Percentiles rank a stretch among this genome's conserved stretches.
These are phyloP conservation scores for Discostella pseudostelligera DNA, from an alignment of 108 stramenopile species.

Conservation along the genomic window DNA sequence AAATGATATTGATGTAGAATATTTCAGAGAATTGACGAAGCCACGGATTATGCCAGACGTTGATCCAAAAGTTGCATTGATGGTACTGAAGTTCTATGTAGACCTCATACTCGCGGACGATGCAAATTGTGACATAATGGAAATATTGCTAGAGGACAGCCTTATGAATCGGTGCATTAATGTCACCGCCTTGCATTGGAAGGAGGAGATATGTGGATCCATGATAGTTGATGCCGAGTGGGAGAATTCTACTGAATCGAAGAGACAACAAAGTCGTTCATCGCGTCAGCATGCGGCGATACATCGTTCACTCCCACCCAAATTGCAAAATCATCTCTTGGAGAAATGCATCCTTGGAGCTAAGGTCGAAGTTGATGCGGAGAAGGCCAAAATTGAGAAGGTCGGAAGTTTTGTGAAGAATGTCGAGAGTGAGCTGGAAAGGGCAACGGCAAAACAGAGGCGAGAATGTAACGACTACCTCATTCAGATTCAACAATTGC, in stretches of 20 bases:
- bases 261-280: conserved; percentile 6
- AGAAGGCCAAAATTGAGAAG: conserved; percentile 11
- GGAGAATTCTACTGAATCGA: conserved; percentile 12
- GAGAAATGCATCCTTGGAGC: conserved; percentile 46
- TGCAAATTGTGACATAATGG: conserved; percentile 39
- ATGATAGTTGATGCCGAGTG: conserved; percentile 37
- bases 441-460: conserved; percentile 14
- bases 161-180: conserved; percentile 37
- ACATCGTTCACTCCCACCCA: conserved; percentile 33
- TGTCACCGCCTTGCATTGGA: conserved; percentile 36
- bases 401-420: conserved; percentile 10
- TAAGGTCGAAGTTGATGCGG: conserved; percentile 14
- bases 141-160: conserved; percentile 31
- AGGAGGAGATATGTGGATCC: conserved; percentile 35
- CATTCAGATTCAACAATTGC: conserved; percentile 28
- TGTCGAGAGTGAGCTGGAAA: conserved; percentile 19
- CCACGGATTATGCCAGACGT: conserved; percentile 37
- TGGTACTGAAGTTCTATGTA: conserved; percentile 43
- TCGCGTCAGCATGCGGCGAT: conserved; percentile 30
- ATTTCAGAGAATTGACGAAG: conserved; percentile 45
- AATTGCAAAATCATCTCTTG: conserved; percentile 36
- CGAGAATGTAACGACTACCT: conserved; percentile 6
- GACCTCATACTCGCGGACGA: conserved; percentile 38
- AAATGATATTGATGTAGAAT: conserved; percentile 43
- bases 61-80: conserved; percentile 39